phyloP scores from a whole-genome alignment of 352 stramenopile species.

The Plasmopara muralis region DNA sequence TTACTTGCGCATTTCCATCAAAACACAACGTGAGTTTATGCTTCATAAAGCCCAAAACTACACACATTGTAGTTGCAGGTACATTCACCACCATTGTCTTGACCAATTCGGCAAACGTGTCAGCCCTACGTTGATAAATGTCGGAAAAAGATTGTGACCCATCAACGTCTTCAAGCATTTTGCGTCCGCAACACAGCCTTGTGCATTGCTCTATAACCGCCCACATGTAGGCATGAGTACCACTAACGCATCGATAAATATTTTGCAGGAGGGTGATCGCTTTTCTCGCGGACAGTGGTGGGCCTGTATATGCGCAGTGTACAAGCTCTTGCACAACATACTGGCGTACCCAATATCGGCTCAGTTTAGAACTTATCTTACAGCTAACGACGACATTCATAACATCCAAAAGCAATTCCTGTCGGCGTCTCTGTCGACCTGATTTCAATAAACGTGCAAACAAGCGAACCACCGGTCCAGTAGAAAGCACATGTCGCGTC shows the following conservation, averaged over 20 bases:
- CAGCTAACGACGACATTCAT: conserved; percentile 26
- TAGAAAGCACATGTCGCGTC: conserved; percentile 37
- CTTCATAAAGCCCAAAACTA: conserved; percentile 36
- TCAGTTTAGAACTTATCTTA: conserved; percentile 11
- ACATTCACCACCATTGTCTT: conserved; percentile 31
- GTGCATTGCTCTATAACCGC: conserved; percentile 51
- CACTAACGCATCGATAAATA: conserved; percentile 18
- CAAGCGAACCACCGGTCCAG: conserved; percentile 24
- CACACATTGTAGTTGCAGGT: conserved; percentile 10
- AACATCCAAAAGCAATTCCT: conserved; percentile 32
- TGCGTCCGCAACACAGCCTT: conserved; percentile 46
- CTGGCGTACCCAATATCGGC: conserved; percentile 35
- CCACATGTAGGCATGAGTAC: conserved; percentile 32
- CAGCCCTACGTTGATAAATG: conserved; percentile 25
- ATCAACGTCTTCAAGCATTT: conserved; percentile 4
- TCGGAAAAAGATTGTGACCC: neutral
- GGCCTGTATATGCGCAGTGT: conserved; percentile 29
- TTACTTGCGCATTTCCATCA: conserved; percentile 30
- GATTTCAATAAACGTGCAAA: conserved; percentile 25
- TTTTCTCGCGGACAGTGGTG: conserved; percentile 15
- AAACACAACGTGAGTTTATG: conserved; percentile 44
- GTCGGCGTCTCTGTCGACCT: conserved; percentile 19
- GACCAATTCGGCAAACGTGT: conserved; percentile 41
- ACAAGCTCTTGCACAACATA: conserved; percentile 44
- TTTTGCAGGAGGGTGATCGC: conserved; percentile 30